Evolutionary conservation across 768 basidiomycete species (phyloP), one percentile per base, ranked within the genome.

Genomic region (Termitomyces sp.): DNA sequence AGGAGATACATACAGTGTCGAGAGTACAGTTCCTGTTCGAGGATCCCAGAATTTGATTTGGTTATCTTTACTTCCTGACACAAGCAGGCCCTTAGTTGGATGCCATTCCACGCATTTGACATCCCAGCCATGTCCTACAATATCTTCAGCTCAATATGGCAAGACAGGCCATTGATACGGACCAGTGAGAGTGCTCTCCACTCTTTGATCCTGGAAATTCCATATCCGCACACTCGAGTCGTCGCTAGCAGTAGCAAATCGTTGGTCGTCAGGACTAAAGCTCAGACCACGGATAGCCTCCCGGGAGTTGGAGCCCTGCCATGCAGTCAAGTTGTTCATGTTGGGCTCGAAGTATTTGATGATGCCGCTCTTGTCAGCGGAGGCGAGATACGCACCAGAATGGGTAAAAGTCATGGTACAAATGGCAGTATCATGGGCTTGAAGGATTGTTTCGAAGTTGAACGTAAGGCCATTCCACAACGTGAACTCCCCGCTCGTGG

Each of bases 11-110:
- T 71, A 96, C 95, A 98, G 76, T 0, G 96, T 97, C 6, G 94
- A 93, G 7, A 99, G 82, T 11, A 89, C 87, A 0, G 92, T 95
- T 39, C 91, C 93, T 11, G 93, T 94, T 40, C 97, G 83, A 22
- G 97, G 97, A 73, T 99, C 97, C 97, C 97, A 99, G 76, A 99
- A 99, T 69, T 98, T 98, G 75, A 98, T 94, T 67, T 94, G 85
- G 73, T 98, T 97, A 75, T 99, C 97, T 75, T 98, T 98, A 67
- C 92, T 94, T 28, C 97, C 97, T 3, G 93, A 95, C 6, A 92
- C 94, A 22, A 99, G 83, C 9, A 99, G 79, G 11, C 96, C 96
- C 75, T 98, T 98, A 0, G 91, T 93, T 5, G 95, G 94, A 76
- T 99, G 97, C 97, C 97, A 99, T 77, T 98, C 91, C 1, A 98